A percentile compares a stretch with the other conserved stretches of the same genome.
These are phyloP conservation scores for Fusarium gaditjirri DNA, from an alignment of 2,329 filamentous ascomycete genomes.

Conservation along the genomic window DNA sequence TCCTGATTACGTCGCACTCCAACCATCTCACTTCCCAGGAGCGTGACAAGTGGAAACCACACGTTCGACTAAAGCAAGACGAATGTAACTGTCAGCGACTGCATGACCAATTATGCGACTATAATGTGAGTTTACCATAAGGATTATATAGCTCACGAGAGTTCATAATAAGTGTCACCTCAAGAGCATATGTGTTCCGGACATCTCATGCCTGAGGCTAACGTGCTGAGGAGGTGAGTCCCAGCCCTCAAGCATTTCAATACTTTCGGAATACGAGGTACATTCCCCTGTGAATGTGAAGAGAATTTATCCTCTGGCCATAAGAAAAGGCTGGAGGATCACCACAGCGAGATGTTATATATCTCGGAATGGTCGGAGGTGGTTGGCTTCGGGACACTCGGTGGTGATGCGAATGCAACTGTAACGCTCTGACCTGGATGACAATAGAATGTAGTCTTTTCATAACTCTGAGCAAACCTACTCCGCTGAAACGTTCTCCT, in stretches of 20 bases:
- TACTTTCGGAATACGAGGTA: neutral
- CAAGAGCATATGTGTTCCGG: neutral
- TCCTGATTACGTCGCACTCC: neutral
- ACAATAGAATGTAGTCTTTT: neutral
- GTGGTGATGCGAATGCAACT: neutral
- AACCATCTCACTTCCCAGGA: neutral
- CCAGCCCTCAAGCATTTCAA: neutral
- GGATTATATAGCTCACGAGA: neutral
- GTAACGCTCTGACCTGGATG: neutral
- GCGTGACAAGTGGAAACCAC: neutral
- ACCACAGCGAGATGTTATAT: neutral
- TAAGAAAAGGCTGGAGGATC: neutral
- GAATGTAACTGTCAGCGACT: neutral
- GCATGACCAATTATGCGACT: neutral
- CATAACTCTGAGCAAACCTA: rapidly evolving
- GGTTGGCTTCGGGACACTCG: neutral
- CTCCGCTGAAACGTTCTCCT: neutral
- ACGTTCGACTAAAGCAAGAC: no score
- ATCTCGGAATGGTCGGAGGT: neutral
- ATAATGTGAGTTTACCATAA: neutral
- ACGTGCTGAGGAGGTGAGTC: neutral
- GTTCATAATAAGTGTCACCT: no score
- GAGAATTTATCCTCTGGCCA: neutral
- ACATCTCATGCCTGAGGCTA: neutral
- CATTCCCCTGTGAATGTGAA: neutral